phyloP scores from a whole-genome alignment of 2,329 filamentous ascomycete species.

The Aspergillus novofumigatus region DNA sequence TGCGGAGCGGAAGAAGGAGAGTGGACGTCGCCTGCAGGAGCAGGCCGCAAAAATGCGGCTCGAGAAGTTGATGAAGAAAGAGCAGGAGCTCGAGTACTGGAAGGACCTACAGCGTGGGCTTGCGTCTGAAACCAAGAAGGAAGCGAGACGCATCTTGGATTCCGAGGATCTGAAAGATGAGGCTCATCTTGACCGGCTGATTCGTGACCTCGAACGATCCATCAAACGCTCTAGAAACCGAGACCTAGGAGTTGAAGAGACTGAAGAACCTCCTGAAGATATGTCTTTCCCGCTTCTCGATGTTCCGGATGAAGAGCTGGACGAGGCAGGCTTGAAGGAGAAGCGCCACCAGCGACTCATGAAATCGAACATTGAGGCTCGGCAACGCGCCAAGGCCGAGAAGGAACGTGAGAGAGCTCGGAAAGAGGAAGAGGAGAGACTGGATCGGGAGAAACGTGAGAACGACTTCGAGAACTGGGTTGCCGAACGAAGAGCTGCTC shows the following conservation, averaged over 20 bases:
- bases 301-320: slow-evolving; percentile 83
- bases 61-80: slow-evolving; percentile 91
- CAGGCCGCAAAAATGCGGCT: slow-evolving; percentile 96
- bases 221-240: slow-evolving; percentile 89
- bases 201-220: slow-evolving; percentile 85
- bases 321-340: slow-evolving; percentile 84
- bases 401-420: slow-evolving; percentile 90
- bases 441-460: slow-evolving; percentile 77
- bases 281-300: slow-evolving; percentile 84
- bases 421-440: slow-evolving; percentile 73
- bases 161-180: slow-evolving; percentile 92
- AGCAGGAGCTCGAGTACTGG: slow-evolving; percentile 92
- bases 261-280: slow-evolving; percentile 71
- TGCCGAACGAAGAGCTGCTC: slow-evolving; percentile 70
- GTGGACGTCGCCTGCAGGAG: slow-evolving; percentile 83
- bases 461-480: slow-evolving; percentile 86
- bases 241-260: slow-evolving; percentile 83
- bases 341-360: slow-evolving; percentile 89
- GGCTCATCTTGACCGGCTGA: slow-evolving; percentile 72
- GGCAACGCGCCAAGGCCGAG: slow-evolving; percentile 89
- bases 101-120: slow-evolving; percentile 73
- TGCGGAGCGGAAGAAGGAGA: slow-evolving; percentile 92
- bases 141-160: slow-evolving; percentile 78
- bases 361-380: slow-evolving; percentile 91
- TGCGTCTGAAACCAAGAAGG: slow-evolving; percentile 79